These are phyloP conservation scores for Stemphylium lycopersici DNA, from an alignment of 2,329 filamentous ascomycete genomes.

Conservation along the genomic window DNA sequence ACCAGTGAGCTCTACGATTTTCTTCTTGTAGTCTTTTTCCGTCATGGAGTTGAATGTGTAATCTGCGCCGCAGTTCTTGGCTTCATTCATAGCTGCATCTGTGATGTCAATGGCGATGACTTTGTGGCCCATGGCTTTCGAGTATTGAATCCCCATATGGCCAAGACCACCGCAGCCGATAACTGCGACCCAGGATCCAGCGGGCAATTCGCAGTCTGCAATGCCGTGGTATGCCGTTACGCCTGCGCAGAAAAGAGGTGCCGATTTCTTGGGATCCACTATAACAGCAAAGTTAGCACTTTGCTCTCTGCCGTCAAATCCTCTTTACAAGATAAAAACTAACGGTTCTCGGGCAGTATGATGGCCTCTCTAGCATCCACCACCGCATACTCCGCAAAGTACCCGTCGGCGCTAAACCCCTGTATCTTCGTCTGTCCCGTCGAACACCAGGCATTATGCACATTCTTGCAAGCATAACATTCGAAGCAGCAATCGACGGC, in stretches of 20 bases:
- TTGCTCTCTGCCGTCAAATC: not conserved
- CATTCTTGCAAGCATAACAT: conserved; percentile 36
- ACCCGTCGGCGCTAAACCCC: conserved; percentile 36
- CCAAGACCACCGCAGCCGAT: conserved; percentile 43
- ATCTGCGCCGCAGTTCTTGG: conserved; percentile 40
- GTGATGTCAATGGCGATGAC: conserved; percentile 42
- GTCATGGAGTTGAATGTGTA: conserved; percentile 39
- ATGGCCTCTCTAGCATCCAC: conserved; percentile 40
- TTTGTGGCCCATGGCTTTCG: conserved; percentile 42
- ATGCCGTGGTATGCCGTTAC: conserved; percentile 41
- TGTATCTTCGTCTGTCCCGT: conserved; percentile 41
- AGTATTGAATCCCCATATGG: conserved; percentile 42
- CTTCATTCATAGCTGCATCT: conserved; percentile 37
- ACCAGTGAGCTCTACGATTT: conserved; percentile 36
- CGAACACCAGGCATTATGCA: conserved; percentile 38
- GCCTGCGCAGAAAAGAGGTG: conserved; percentile 42
- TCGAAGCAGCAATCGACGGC: conserved; percentile 44
- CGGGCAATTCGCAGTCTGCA: conserved; percentile 34
- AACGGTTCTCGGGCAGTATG: conserved; percentile 35
- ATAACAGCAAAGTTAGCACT: conserved; percentile 1
- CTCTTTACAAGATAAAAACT: conserved; percentile 3
- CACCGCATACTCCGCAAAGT: conserved; percentile 41
- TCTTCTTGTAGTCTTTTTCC: conserved; percentile 38
- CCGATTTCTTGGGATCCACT: conserved; percentile 36
- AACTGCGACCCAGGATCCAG: conserved; percentile 38